Percentiles rank a stretch among this genome's conserved stretches.
These are phyloP conservation scores for Hanseniaspora hatyaiensis DNA, from an alignment of 805 yeast species.

Conservation along the genomic window DNA sequence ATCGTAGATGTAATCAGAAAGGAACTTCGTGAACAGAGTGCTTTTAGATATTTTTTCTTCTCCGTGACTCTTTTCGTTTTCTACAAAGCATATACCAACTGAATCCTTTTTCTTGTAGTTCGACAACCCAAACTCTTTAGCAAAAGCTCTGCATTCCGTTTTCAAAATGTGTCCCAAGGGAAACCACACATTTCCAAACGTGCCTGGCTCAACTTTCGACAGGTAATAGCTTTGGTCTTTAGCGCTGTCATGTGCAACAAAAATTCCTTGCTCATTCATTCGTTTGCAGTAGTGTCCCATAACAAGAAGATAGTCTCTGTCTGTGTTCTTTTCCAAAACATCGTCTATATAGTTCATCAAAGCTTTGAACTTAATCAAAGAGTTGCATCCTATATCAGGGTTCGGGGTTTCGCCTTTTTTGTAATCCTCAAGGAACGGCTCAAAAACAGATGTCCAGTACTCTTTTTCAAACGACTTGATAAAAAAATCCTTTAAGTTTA, in stretches of 20 bases:
- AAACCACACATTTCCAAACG: constrained; percentile 44
- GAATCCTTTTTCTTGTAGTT: constrained; percentile 82
- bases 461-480: constrained; percentile 51
- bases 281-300: constrained; percentile 70
- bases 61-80: constrained; percentile 41
- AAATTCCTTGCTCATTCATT: constrained; percentile 34
- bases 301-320: constrained; percentile 64
- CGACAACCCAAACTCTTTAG: constrained; percentile 40
- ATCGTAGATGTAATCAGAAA: constrained; percentile 34
- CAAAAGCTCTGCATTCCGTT: constrained; percentile 61
- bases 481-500: constrained; percentile 63
- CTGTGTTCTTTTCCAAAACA: constrained; percentile 23
- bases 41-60: constrained; percentile 50
- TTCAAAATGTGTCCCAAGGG: constrained; percentile 75
- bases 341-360: constrained; percentile 45
- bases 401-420: constrained; percentile 74
- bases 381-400: constrained; percentile 85
- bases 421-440: constrained; percentile 76
- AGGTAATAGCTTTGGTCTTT: constrained; percentile 91
- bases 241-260: constrained; percentile 43
- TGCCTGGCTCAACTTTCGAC: constrained; percentile 46
- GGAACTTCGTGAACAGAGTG: constrained; percentile 58
- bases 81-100: constrained; percentile 88
- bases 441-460: constrained; percentile 86
- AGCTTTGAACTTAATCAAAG: constrained; percentile 74